These are phyloP conservation scores for Mitragyna speciosa DNA, from an alignment of 257 asterid species.

Conservation along the genomic window DNA sequence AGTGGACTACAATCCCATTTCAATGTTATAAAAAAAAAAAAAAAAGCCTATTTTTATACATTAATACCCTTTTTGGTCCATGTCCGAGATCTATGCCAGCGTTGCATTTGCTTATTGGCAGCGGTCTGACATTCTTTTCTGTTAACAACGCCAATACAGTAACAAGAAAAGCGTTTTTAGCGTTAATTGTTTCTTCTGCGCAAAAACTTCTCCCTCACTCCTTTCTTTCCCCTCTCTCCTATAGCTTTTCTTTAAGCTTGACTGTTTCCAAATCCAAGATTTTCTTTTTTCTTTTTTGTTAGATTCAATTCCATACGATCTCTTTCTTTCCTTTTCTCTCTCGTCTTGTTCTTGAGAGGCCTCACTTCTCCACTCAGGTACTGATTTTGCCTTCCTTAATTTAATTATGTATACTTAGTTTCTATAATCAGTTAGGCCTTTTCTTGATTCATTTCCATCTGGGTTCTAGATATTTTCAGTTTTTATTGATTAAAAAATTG, in stretches of 20 bases:
- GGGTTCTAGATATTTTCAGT: background rate
- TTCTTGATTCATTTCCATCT: background rate
- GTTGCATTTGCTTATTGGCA: background rate
- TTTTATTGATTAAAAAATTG: background rate
- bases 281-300: too few species aligned
- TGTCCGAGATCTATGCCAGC: background rate
- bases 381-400: background rate
- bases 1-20: too few species aligned
- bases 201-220: conserved; percentile 15
- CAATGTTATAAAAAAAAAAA: too few species aligned
- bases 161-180: conserved; percentile 4
- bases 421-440: background rate
- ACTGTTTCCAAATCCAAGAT: conserved; percentile 12
- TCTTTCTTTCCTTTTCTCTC: background rate
- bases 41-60: too few species aligned
- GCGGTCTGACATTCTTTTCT: background rate
- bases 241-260: background rate
- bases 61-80: background rate
- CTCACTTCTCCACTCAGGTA: conserved; percentile 21
- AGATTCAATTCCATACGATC: background rate
- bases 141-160: background rate
- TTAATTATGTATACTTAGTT: background rate
- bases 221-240: background rate
- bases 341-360: background rate
- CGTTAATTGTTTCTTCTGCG: conserved; percentile 21